phyloP scores from a whole-genome alignment of 257 asterid species.

The Plantago ovata region DNA sequence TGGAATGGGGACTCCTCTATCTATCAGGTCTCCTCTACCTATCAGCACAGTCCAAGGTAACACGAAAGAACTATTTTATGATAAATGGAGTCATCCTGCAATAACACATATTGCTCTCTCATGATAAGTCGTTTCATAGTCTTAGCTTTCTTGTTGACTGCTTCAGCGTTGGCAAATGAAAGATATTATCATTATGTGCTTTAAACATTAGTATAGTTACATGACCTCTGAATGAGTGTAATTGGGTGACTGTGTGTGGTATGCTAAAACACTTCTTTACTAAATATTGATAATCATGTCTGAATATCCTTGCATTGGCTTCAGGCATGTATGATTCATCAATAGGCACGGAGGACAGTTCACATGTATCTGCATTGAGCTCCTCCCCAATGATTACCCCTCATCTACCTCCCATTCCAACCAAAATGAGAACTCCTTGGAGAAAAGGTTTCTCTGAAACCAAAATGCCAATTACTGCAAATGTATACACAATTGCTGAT shows the following conservation, averaged over 20 bases:
- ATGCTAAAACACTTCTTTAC: too few species aligned
- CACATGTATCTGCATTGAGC: conserved; percentile 40
- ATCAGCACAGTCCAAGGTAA: conserved; percentile 45
- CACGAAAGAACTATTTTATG: not conserved
- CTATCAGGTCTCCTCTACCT: conserved; percentile 49
- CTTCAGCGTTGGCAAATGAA: too few species aligned
- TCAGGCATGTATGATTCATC: conserved; percentile 34
- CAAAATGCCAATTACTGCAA: conserved; percentile 46
- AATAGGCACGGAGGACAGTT: conserved; percentile 40
- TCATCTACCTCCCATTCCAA: conserved; percentile 64
- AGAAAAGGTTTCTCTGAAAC: conserved; percentile 51
- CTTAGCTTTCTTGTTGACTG: too few species aligned
- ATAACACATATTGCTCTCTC: too few species aligned
- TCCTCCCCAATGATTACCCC: conserved; percentile 56
- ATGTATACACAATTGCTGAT: conserved; percentile 59
- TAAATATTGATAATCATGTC: not conserved
- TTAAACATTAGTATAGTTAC: not conserved
- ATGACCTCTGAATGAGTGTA: not conserved
- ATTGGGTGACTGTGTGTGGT: too few species aligned
- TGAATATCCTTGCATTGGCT: not conserved
- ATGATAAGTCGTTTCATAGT: too few species aligned
- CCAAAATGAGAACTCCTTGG: conserved; percentile 42
- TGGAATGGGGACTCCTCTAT: conserved; percentile 46
- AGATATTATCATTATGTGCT: not conserved
- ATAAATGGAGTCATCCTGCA: too few species aligned